Conservation (phyloP, 805 yeast genomes). For the Suhomyces sp. region DNA sequence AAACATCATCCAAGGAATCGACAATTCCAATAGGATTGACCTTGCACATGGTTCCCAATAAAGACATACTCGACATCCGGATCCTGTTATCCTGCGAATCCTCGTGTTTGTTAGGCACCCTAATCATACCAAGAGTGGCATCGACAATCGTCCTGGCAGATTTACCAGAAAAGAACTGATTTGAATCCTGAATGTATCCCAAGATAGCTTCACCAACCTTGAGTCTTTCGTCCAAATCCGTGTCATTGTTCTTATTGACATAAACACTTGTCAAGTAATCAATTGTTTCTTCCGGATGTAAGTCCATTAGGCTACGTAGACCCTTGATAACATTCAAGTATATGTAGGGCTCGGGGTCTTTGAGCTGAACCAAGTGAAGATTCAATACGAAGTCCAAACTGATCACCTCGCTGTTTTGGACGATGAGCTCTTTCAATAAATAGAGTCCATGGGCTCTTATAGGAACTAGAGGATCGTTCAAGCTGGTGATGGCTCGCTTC, state of each 20-base stretch:
- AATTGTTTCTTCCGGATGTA: constrained; percentile 36
- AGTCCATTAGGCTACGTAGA: constrained; percentile 55
- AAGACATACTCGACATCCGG: constrained; percentile 83
- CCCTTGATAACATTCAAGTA: constrained; percentile 84
- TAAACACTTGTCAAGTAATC: constrained; percentile 40
- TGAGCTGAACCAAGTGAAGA: constrained; percentile 60
- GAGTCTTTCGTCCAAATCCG: constrained; percentile 62
- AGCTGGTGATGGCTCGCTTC: constrained; percentile 58
- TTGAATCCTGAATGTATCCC: constrained; percentile 51
- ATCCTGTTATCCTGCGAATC: constrained; percentile 52
- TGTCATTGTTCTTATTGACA: constrained; percentile 18
- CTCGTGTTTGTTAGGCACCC: constrained; percentile 20
- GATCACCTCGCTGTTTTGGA: constrained; percentile 48
- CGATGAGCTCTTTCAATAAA: constrained; percentile 54
- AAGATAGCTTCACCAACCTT: constrained; percentile 79
- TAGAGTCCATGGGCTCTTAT: constrained; percentile 83
- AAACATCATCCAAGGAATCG: constrained; percentile 47
- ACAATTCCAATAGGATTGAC: constrained; percentile 54
- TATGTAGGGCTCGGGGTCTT: constrained; percentile 82
- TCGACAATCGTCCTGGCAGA: constrained; percentile 42
- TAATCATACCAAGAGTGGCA: constrained; percentile 40
- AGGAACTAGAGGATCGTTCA: constrained; percentile 79
- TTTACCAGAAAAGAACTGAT: constrained; percentile 47
- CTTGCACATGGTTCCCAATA: constrained; percentile 70
- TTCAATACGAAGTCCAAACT: constrained; percentile 53